Percentiles rank a stretch among this genome's conserved stretches.
These are phyloP conservation scores for Magnaporthales sp. DNA, from an alignment of 2,329 filamentous ascomycete genomes.

Conservation along the genomic window DNA sequence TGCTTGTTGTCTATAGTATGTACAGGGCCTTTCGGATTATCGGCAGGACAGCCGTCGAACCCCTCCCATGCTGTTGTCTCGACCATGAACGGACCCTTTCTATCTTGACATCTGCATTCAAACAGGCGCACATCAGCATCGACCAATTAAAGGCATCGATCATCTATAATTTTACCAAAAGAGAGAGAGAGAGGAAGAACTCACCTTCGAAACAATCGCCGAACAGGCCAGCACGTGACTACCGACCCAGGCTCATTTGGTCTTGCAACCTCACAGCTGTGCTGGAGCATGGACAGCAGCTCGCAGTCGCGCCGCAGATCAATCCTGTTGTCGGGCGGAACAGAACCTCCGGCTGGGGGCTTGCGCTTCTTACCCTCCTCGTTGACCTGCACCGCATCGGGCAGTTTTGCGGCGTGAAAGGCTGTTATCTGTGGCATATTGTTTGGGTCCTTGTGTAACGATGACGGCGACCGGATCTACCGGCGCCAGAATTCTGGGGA, in stretches of 20 bases:
- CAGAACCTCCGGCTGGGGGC: constrained; percentile 29
- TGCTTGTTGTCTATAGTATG: neutral
- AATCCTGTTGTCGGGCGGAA: constrained; percentile 27
- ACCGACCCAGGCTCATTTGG: constrained; percentile 35
- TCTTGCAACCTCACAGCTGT: constrained; percentile 46
- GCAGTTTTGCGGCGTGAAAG: constrained; percentile 44
- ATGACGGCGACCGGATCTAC: constrained; percentile 28
- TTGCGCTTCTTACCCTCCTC: constrained; percentile 44
- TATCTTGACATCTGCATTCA: constrained; percentile 45
- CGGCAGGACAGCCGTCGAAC: constrained; percentile 10
- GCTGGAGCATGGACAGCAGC: constrained; percentile 51
- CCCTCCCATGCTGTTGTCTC: constrained; percentile 58
- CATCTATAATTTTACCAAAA: too few relatives aligned
- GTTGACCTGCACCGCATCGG: constrained; percentile 37
- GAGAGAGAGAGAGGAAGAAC: constrained; percentile 15
- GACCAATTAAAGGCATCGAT: neutral
- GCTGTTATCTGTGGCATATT: constrained; percentile 14
- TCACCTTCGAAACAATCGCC: constrained; percentile 52
- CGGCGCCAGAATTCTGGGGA: constrained; percentile 44
- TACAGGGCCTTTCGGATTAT: neutral
- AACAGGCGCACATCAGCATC: neutral
- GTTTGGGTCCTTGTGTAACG: constrained; percentile 12
- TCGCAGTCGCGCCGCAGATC: constrained; percentile 44
- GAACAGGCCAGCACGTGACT: constrained; percentile 47
- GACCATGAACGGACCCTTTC: constrained; percentile 47